These are phyloP conservation scores for Rubia balearica DNA, from an alignment of 305 asterid species.

Conservation along the genomic window DNA sequence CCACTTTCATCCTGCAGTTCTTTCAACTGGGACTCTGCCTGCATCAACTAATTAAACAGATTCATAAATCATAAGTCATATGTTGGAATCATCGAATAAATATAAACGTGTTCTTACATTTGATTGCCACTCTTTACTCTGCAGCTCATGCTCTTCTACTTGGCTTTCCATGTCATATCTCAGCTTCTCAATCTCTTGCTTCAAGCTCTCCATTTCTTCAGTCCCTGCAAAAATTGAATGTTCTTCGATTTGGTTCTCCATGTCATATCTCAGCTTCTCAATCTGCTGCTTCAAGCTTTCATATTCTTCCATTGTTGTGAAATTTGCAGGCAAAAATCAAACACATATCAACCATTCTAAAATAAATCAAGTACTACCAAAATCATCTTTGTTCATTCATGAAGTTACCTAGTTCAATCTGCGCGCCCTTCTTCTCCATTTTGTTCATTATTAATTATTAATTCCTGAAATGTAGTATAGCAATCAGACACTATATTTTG, in stretches of 20 bases:
- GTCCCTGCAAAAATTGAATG: neutral
- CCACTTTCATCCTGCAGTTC: constrained; percentile 6
- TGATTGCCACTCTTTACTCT: constrained; percentile 4
- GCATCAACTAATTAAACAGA: constrained; percentile 1
- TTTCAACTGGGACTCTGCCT: constrained; percentile 6
- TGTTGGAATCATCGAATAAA: neutral
- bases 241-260: neutral
- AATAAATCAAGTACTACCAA: neutral
- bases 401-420: constrained; percentile 10
- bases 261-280: neutral
- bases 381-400: neutral
- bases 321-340: neutral
- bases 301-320: neutral
- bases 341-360: neutral
- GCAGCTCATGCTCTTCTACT: neutral
- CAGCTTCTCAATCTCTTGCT: constrained; percentile 11
- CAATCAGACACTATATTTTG: no score
- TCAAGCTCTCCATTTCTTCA: neutral
- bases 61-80: neutral
- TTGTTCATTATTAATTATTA: no score
- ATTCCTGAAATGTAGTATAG: no score
- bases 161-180: constrained; percentile 8
- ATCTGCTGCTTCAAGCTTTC: neutral
- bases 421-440: constrained; percentile 16
- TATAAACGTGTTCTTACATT: neutral